Evolutionary conservation across 768 basidiomycete genomes (phyloP).

Genomic region (Agaricus sinodeliciosus): DNA sequence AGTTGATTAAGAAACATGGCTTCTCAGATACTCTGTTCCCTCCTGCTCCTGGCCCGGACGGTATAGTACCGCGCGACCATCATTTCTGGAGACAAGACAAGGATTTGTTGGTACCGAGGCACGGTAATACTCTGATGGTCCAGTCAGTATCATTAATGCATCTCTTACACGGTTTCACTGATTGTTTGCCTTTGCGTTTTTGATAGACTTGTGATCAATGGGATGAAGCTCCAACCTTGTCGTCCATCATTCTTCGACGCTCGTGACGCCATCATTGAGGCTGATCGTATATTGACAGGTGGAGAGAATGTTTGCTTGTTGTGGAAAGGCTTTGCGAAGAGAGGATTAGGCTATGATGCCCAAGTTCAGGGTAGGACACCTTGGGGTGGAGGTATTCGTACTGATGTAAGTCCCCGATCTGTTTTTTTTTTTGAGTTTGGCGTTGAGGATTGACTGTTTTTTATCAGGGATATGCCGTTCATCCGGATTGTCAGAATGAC

Average conservation of each 20-base stretch:
- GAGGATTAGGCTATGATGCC: slow-evolving; percentile 80
- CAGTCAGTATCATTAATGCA: slow-evolving; percentile 38
- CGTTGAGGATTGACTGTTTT: slow-evolving; percentile 19
- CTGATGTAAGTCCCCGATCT: slow-evolving; percentile 33
- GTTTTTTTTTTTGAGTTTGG: slow-evolving; percentile 5
- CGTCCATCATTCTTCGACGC: slow-evolving; percentile 87
- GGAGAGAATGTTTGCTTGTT: slow-evolving; percentile 89
- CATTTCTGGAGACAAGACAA: slow-evolving; percentile 50
- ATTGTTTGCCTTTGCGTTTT: not conserved
- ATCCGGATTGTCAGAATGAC: too few relatives aligned
- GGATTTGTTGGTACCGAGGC: slow-evolving; percentile 71
- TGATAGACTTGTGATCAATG: slow-evolving; percentile 70
- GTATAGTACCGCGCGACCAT: slow-evolving; percentile 64
- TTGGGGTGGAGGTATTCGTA: slow-evolving; percentile 89
- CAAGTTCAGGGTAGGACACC: slow-evolving; percentile 69
- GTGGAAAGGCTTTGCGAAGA: slow-evolving; percentile 78
- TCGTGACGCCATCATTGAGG: slow-evolving; percentile 84
- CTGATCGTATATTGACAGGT: slow-evolving; percentile 83
- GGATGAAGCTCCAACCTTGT: slow-evolving; percentile 94
- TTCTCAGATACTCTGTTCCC: slow-evolving; percentile 79
- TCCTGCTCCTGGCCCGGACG: slow-evolving; percentile 57
- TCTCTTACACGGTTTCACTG: not conserved
- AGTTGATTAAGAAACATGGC: slow-evolving; percentile 76
- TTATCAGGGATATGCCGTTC: too few relatives aligned
- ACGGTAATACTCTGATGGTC: slow-evolving; percentile 82